Conservation (phyloP, 2,329 filamentous ascomycete species). For the Verticillium isaacii region DNA sequence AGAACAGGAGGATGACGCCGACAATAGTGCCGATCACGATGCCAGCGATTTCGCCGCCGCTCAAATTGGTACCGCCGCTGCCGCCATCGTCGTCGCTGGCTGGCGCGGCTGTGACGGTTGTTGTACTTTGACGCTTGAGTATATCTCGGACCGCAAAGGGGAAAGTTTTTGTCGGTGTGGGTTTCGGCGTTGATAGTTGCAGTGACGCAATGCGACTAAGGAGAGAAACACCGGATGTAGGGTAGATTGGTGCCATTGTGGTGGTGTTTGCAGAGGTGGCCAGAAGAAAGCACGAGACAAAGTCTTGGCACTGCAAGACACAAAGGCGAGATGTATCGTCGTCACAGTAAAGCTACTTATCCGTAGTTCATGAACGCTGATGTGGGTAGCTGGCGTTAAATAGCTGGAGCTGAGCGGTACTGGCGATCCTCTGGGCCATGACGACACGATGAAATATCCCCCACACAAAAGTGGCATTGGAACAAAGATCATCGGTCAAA, state of each 20-base stretch:
- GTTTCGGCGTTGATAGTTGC: background rate
- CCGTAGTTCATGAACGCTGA: too few relatives aligned
- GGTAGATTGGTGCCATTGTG: background rate
- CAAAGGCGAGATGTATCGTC: background rate
- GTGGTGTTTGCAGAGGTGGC: background rate
- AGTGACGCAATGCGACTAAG: background rate
- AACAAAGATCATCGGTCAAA: background rate
- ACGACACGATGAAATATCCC: background rate
- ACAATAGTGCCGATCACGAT: conserved; percentile 44
- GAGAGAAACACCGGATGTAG: background rate
- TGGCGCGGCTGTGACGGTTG: conserved; percentile 22
- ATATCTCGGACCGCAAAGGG: conserved; percentile 1
- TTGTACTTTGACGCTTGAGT: conserved; percentile 15
- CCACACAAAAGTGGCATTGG: background rate
- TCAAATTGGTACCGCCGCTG: conserved; percentile 22
- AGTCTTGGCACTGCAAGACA: background rate
- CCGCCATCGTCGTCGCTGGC: conserved; percentile 13
- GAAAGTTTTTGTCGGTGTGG: conserved; percentile 5
- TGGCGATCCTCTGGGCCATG: background rate
- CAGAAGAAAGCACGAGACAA: background rate
- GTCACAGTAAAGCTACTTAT: too few relatives aligned
- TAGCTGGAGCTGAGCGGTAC: background rate
- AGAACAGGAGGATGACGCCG: conserved; percentile 39
- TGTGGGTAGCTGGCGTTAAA: background rate
- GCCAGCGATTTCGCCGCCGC: conserved; percentile 44